Conservation (phyloP, 2,329 filamentous ascomycete species). For the Fusarium sp. region DNA sequence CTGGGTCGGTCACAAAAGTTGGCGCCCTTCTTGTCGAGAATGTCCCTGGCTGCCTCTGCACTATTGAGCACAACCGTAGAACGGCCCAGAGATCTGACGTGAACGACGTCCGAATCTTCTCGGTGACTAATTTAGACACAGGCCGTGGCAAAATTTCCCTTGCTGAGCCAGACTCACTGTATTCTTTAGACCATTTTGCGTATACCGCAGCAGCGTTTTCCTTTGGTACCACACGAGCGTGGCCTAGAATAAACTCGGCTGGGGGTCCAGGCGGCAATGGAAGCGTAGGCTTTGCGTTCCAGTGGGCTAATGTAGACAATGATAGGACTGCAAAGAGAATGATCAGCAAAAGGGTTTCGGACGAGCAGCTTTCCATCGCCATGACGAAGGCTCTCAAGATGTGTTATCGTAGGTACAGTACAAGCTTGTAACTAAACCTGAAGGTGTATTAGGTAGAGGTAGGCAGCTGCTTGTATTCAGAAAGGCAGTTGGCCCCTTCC, state of each 20-base stretch:
- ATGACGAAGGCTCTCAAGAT: neutral
- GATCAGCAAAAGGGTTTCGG: slow-evolving; percentile 16
- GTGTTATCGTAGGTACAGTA: neutral
- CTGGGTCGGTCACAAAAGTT: slow-evolving; percentile 57
- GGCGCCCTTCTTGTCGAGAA: slow-evolving; percentile 55
- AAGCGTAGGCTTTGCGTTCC: slow-evolving; percentile 12
- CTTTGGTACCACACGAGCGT: slow-evolving; percentile 43
- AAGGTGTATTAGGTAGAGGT: no score
- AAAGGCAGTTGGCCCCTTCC: no score
- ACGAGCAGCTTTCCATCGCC: slow-evolving; percentile 22
- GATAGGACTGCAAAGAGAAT: slow-evolving; percentile 16
- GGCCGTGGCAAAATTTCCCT: neutral
- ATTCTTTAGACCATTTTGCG: slow-evolving; percentile 42
- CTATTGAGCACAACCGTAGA: slow-evolving; percentile 46
- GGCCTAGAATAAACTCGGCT: slow-evolving; percentile 43
- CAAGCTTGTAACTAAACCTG: no score
- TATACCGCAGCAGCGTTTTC: slow-evolving; percentile 43
- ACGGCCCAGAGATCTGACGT: slow-evolving; percentile 45
- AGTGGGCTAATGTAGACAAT: slow-evolving; percentile 8
- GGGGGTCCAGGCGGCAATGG: slow-evolving; percentile 44
- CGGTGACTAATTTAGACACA: neutral
- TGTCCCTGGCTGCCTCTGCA: slow-evolving; percentile 49
- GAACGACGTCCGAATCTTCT: slow-evolving; percentile 47
- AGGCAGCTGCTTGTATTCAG: neutral
- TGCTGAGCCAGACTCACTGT: slow-evolving; percentile 30